Conservation (phyloP, 2,329 filamentous ascomycete species). For the Chrysoporthe austroafricana region DNA sequence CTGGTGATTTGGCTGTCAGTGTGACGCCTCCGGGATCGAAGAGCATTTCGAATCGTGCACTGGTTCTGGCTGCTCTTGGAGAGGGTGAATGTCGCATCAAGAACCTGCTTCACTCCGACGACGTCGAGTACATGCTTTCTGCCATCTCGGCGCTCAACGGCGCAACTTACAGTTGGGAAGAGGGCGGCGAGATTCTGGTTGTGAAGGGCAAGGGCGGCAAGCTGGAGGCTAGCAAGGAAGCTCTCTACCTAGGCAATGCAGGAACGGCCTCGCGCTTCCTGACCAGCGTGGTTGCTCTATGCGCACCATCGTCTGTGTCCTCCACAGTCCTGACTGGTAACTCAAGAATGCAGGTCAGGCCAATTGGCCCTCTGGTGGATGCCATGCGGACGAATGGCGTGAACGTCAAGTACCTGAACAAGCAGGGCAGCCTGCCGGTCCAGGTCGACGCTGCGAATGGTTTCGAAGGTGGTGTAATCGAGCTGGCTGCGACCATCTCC, state of each 20-base stretch:
- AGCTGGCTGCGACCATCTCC: slow-evolving; percentile 91
- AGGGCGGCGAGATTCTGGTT: slow-evolving; percentile 87
- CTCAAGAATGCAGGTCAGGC: slow-evolving; percentile 91
- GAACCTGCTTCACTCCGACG: slow-evolving; percentile 93
- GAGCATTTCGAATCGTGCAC: slow-evolving; percentile 93
- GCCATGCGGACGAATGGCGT: slow-evolving; percentile 86
- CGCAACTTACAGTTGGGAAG: slow-evolving; percentile 90
- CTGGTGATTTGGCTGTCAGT: slow-evolving; percentile 66
- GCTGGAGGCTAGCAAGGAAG: slow-evolving; percentile 73
- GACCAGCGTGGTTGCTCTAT: slow-evolving; percentile 87
- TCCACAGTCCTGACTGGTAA: slow-evolving; percentile 90
- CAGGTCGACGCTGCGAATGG: slow-evolving; percentile 81
- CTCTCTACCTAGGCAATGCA: slow-evolving; percentile 93
- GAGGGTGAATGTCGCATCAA: slow-evolving; percentile 84
- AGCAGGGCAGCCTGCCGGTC: slow-evolving; percentile 81
- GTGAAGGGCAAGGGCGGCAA: slow-evolving; percentile 90
- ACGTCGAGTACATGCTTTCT: slow-evolving; percentile 95
- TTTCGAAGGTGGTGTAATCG: slow-evolving; percentile 83
- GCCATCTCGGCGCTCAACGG: slow-evolving; percentile 85
- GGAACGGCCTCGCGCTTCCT: slow-evolving; percentile 95
- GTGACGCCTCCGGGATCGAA: slow-evolving; percentile 95
- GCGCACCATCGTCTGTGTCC: slow-evolving; percentile 64
- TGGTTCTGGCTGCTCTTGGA: slow-evolving; percentile 91
- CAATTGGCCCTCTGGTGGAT: slow-evolving; percentile 91
- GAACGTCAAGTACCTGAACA: slow-evolving; percentile 83